Base-by-base conservation (phyloP, 129 eudicot genomes). In the Heracleum sosnowskyi region DNA sequence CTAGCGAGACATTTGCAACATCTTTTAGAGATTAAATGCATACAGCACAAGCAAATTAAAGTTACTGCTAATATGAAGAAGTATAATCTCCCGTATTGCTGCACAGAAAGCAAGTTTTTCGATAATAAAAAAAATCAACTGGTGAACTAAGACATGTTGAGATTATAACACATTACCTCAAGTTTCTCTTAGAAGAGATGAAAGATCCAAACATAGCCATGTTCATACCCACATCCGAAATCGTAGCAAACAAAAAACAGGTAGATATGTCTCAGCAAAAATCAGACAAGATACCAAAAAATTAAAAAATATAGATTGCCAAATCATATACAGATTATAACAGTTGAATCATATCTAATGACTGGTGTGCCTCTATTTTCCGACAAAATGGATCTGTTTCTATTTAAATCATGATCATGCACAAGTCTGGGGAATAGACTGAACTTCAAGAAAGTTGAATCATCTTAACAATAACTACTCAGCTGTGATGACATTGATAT, bases 261-360 rank as follows among this genome's bases (percentile, higher is more conserved):
- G 74, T 69, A 69, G 74, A 36, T 36, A 69, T 69, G 74, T 16
- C 36, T 18, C 1, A 8, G 74, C 74, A 69, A 33, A 18, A 35
- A 69, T 69, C 74, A 69, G 74, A 69, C 74, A 64, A 69, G 11
- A 69, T 17, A 69, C 41, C 10, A 69, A n/a, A 69, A 68, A 31
- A n/a, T 13, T 68, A 68, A 68, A 69, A 18, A 64, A 31, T 64
- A 64, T 7, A 69, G 74, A 69, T 69, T 34, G 45, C 74, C n/a
- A 69, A 69, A 69, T 69, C 45, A 18, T 69, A 8, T 69, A 5
- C 29, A 34, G 12, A 69, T 1, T 13, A 29, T 64, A 35, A 45
- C 26, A 36, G 26, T 36, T 69, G n/a, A 36, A 57, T 69, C 26
- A 18, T 18, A 69, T 36, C 44, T 16, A 31, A 34, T 69, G 20